Conservation (phyloP, 257 asterid species). For the Echium plantagineum region DNA sequence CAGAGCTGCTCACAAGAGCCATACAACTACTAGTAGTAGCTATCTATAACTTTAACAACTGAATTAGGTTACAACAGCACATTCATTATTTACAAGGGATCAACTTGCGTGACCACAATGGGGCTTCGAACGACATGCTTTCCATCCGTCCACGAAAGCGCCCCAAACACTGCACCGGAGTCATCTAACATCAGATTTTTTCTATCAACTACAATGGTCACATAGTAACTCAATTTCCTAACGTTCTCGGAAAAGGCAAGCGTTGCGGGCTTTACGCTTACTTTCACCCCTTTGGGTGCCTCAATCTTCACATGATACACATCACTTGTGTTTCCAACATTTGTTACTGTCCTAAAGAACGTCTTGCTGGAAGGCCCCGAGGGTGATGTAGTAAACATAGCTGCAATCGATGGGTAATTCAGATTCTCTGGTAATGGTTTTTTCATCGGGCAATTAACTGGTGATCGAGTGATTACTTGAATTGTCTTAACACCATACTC, state of each 20-base stretch:
- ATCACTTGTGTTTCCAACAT: conserved; percentile 53
- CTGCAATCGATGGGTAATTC: conserved; percentile 79
- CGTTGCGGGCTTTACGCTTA: conserved; percentile 59
- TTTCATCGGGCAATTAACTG: conserved; percentile 60
- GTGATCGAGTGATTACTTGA: conserved; percentile 71
- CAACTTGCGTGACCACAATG: conserved; percentile 63
- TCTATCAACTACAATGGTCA: conserved; percentile 44
- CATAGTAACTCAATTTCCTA: conserved; percentile 57
- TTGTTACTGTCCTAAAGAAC: conserved; percentile 63
- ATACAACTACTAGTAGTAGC: no score
- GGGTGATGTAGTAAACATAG: conserved; percentile 46
- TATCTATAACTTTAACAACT: no score
- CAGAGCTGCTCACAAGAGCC: no score
- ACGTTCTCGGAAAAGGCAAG: conserved; percentile 51
- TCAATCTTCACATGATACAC: conserved; percentile 46
- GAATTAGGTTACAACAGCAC: no score
- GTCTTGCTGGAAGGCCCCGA: conserved; percentile 49
- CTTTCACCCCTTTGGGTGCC: conserved; percentile 64
- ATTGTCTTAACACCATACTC: conserved; percentile 79
- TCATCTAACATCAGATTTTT: conserved; percentile 50
- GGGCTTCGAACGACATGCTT: conserved; percentile 85
- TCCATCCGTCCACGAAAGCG: conserved; percentile 81
- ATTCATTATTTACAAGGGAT: conserved; percentile 42
- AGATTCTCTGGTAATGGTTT: conserved; percentile 69
- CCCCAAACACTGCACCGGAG: conserved; percentile 79